Evolutionary conservation across 1,284 basidiomycete species (phyloP).

Genomic region (Serendipita sp.): DNA sequence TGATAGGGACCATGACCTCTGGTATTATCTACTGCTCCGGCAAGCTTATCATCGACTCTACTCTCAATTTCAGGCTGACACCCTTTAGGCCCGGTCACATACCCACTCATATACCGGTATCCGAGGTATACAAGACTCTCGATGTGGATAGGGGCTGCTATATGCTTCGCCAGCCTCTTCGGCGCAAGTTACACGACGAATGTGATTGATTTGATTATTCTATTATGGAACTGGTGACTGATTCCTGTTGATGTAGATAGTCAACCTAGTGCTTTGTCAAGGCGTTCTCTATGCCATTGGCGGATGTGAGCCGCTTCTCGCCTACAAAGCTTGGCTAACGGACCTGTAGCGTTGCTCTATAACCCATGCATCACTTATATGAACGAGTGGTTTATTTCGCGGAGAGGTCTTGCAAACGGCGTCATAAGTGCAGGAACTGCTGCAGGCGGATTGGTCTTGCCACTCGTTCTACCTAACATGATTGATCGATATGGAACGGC

Average conservation of each 20-base stretch:
- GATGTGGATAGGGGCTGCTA: slow-evolving; percentile 22
- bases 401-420: slow-evolving; percentile 29
- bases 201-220: slow-evolving; percentile 13
- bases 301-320: slow-evolving; percentile 18
- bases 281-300: slow-evolving; percentile 28
- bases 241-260: slow-evolving; percentile 17
- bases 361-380: slow-evolving; percentile 25
- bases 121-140: slow-evolving; percentile 19
- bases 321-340: not conserved
- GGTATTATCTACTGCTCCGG: slow-evolving; percentile 25
- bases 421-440: slow-evolving; percentile 28
- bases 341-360: slow-evolving; percentile 23
- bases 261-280: slow-evolving; percentile 24
- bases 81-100: slow-evolving; percentile 14
- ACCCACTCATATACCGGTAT: slow-evolving; percentile 20
- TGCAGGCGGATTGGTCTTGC: slow-evolving; percentile 25
- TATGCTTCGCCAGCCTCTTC: slow-evolving; percentile 22
- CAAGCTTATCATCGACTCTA: slow-evolving; percentile 11
- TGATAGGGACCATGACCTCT: slow-evolving; percentile 22
- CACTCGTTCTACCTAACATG: slow-evolving; percentile 23
- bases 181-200: slow-evolving; percentile 24
- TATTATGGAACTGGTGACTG: not conserved
- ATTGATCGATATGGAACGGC: slow-evolving; percentile 19
- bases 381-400: slow-evolving; percentile 30
- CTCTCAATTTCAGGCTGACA: not conserved